Base-by-base conservation (phyloP, 352 stramenopile genomes). In the Phytopythium vexans region DNA sequence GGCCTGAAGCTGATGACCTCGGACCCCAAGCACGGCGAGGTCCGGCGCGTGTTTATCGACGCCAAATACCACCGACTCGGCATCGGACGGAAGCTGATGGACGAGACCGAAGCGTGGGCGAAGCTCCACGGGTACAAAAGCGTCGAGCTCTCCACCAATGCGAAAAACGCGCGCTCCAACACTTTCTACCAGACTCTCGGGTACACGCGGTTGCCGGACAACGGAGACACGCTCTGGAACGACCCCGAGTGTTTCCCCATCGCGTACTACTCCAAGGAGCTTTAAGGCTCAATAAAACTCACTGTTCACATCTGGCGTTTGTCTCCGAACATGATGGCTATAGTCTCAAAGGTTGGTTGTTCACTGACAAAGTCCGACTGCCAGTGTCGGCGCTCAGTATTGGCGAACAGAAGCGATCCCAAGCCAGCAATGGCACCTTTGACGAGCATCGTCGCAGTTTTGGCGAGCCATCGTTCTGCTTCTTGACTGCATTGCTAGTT, bases 1-100 rank as follows among this genome's bases (percentile, higher is more conserved):
- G 56, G 41, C n/a, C 48, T 69, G 27, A 46, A 62, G 58, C 21
- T 27, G 21, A 27, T 27, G 21, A 27, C 21, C 21, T 27, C 21
- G 21, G 21, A 27, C 21, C 21, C 21, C 21, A 27, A 27, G 21
- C 9, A 31, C 15, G 60, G 49, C 6, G 46, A 68, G 7, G 37
- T 68, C 14, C 45, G 56, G 3, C 60, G 56, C 14, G 37, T 68
- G 35, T 64, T 64, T 45, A 55, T 68, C 31, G 60, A 68, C 33
- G 41, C 56, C 12, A 60, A 37, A 21, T 63, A 36, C 34, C 55
- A 68, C 8, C 49, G 60, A 35, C 43, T 68, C 45, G 54, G 45
- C 31, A 34, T 63, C 16, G 60, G 49, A 1, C 49, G 54, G n/a
- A 68, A 64, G 36, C 44, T 68, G 15, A 60, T 68, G 39, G 31